Evolutionary conservation across 2,329 filamentous ascomycete genomes (phyloP).

Genomic region (Diaporthe destruens): DNA sequence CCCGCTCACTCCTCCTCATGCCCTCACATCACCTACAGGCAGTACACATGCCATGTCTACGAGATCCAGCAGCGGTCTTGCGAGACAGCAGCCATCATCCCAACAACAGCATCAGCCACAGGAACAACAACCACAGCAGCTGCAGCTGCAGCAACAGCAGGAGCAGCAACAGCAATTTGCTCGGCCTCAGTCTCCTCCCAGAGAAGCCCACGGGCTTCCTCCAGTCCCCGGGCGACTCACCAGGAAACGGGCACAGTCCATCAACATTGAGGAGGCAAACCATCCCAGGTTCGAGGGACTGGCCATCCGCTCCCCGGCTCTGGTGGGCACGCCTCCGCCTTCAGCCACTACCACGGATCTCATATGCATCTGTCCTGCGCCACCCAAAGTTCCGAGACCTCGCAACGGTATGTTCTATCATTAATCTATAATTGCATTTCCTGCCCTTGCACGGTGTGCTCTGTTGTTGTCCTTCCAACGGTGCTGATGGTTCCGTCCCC

Average conservation of each 20-base stretch:
- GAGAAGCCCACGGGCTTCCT: slow-evolving; percentile 27
- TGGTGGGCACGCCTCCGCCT: slow-evolving; percentile 40
- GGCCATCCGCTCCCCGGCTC: slow-evolving; percentile 53
- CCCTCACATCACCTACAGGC: slow-evolving; percentile 36
- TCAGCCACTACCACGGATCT: slow-evolving; percentile 53
- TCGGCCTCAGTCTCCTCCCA: slow-evolving; percentile 10
- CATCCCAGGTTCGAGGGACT: slow-evolving; percentile 52
- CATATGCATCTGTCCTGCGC: slow-evolving; percentile 69
- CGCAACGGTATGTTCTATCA: slow-evolving; percentile 65
- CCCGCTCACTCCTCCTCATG: slow-evolving; percentile 39
- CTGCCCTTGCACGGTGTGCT: slow-evolving; percentile 36
- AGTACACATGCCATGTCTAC: slow-evolving; percentile 43
- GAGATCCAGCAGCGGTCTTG: slow-evolving; percentile 42
- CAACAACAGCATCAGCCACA: slow-evolving; percentile 25
- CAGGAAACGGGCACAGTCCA: slow-evolving; percentile 61
- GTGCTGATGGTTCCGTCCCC: slow-evolving; percentile 5
- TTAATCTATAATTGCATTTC: slow-evolving; percentile 36
- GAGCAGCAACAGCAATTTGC: slow-evolving; percentile 3
- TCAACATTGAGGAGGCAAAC: slow-evolving; percentile 60
- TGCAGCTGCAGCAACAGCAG: not conserved
- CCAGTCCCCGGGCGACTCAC: slow-evolving; percentile 43
- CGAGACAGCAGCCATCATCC: slow-evolving; percentile 37
- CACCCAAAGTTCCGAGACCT: slow-evolving; percentile 69
- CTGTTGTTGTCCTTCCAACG: slow-evolving; percentile 38
- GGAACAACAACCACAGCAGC: not conserved